A percentile compares a stretch with the other conserved stretches of the same genome.
These are phyloP conservation scores for Eucalyptus regnans DNA, from an alignment of 345 rosid species.

Conservation along the genomic window DNA sequence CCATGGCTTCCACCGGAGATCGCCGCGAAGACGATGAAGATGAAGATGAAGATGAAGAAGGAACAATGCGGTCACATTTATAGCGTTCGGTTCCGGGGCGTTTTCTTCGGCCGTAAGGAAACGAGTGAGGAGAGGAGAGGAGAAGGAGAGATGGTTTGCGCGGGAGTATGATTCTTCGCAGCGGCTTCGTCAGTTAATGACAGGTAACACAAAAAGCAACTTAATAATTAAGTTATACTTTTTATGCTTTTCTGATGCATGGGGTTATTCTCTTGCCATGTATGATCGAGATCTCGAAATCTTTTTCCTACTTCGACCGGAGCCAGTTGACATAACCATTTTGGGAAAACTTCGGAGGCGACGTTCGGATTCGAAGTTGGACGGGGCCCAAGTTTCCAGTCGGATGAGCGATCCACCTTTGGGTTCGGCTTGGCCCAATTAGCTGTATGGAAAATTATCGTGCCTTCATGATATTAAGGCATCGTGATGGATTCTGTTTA, in stretches of 20 bases:
- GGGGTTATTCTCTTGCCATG: accelerated
- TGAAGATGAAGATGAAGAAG: neutral
- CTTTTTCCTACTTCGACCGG: neutral
- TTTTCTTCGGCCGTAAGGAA: neutral
- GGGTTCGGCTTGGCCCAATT: neutral
- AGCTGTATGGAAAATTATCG: neutral
- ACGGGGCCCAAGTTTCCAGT: neutral
- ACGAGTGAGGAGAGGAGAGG: neutral
- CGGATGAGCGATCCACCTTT: neutral
- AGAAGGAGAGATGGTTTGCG: neutral
- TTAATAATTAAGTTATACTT: neutral
- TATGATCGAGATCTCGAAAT: accelerated
- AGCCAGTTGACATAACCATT: neutral
- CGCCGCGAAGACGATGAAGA: neutral
- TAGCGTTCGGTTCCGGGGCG: accelerated
- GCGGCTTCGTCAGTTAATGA: neutral
- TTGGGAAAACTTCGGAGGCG: no score
- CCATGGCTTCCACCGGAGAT: conserved; percentile 19
- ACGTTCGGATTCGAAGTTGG: neutral
- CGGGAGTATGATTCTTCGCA: neutral
- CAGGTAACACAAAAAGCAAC: accelerated
- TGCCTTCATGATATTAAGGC: neutral
- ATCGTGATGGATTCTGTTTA: neutral
- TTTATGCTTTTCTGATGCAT: neutral
- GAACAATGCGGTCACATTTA: neutral